These are phyloP conservation scores for Ploettnerulaceae sp. DNA, from an alignment of 2,329 filamentous ascomycete genomes.

Conservation along the genomic window DNA sequence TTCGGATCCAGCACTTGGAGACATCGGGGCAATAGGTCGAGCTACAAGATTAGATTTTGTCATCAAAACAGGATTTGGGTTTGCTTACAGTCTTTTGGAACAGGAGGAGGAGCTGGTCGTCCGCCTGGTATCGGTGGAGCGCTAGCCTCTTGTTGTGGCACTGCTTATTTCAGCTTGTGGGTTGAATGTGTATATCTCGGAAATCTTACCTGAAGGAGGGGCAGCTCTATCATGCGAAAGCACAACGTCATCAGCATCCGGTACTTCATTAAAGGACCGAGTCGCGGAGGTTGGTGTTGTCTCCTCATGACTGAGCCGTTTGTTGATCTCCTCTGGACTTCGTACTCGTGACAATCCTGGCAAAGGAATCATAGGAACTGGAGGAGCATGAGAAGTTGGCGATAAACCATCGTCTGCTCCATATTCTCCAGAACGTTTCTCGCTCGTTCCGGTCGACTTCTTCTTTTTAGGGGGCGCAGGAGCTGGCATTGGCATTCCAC, in stretches of 20 bases:
- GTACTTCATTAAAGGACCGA: constrained; percentile 42
- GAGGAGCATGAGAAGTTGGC: constrained; percentile 44
- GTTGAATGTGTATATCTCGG: neutral
- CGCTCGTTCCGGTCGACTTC: constrained; percentile 40
- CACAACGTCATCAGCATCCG: constrained; percentile 49
- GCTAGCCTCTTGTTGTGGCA: constrained; percentile 30
- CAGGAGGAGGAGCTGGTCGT: constrained; percentile 51
- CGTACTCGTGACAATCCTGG: constrained; percentile 62
- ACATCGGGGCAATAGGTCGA: constrained; percentile 58
- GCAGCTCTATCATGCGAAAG: constrained; percentile 33
- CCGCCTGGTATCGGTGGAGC: constrained; percentile 36
- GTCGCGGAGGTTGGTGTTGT: constrained; percentile 46
- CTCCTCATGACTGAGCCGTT: constrained; percentile 38
- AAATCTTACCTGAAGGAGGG: constrained; percentile 33
- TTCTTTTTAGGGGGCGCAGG: constrained; percentile 51
- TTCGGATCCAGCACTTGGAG: constrained; percentile 73
- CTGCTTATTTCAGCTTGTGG: constrained; percentile 14
- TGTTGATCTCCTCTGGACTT: constrained; percentile 46
- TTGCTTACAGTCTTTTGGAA: constrained; percentile 59
- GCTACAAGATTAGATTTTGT: constrained; percentile 42
- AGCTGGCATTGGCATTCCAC: constrained; percentile 58
- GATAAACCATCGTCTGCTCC: constrained; percentile 41
- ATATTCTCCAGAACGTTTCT: constrained; percentile 42
- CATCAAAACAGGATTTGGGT: neutral
- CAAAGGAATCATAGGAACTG: constrained; percentile 59